Percentiles rank a stretch among this genome's conserved stretches.
phyloP scores from a whole-genome alignment of 805 yeast species.

The Dipodascopsis tothii region DNA sequence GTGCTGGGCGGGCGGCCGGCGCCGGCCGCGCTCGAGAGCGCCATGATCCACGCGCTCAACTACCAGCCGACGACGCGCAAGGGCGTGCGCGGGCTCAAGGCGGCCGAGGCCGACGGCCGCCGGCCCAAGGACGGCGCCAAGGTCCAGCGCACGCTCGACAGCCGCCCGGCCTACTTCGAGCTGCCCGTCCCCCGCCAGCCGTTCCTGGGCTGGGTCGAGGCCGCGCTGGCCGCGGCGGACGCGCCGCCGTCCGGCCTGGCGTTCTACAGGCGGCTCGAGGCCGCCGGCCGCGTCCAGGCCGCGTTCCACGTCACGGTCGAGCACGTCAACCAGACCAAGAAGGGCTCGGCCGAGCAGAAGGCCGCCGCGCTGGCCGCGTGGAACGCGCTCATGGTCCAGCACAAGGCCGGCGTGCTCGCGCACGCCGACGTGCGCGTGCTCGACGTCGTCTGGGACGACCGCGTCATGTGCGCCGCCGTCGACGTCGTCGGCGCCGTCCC shows the following conservation, averaged over 20 bases:
- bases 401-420: background rate
- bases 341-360: background rate
- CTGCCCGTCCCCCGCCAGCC: background rate
- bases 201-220: background rate
- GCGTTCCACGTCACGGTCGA: conserved; percentile 63
- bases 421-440: conserved; percentile 3
- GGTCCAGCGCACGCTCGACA: background rate
- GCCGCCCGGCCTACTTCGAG: background rate
- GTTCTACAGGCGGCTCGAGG: conserved; percentile 17
- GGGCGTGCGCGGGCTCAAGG: conserved; percentile 26
- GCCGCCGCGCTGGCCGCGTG: background rate
- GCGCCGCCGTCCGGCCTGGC: conserved; percentile 2
- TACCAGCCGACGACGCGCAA: conserved; percentile 49
- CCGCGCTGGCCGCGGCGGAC: background rate
- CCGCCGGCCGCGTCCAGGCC: conserved; percentile 38
- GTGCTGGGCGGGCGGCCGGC: conserved; percentile 38
- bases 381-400: background rate
- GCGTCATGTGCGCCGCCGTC: conserved; percentile 35
- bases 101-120: conserved; percentile 6
- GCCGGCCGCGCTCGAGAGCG: conserved; percentile 37
- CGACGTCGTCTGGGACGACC: conserved; percentile 5
- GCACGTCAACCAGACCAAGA: conserved; percentile 34
- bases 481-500: conserved; percentile 42
- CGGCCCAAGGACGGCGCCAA: conserved; percentile 6
- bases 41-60: conserved; percentile 46